Evolutionary conservation across 768 basidiomycete genomes (phyloP).

Genomic region (Leccinum olivaceopallidum): DNA sequence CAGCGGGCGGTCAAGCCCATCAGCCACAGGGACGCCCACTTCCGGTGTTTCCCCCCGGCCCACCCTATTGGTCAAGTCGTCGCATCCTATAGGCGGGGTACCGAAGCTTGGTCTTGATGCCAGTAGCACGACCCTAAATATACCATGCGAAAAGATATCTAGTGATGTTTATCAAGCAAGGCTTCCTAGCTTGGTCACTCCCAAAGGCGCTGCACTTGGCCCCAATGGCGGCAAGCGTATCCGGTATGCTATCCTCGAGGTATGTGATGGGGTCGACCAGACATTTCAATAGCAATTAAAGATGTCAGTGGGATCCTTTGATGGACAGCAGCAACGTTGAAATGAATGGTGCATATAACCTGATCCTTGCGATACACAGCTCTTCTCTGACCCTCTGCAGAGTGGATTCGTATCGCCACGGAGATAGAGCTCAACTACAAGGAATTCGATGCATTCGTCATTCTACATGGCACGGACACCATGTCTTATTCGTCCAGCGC

Average conservation of each 20-base stretch:
- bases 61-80: slow-evolving; percentile 64
- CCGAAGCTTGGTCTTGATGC: slow-evolving; percentile 36
- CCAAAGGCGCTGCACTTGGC: slow-evolving; percentile 64
- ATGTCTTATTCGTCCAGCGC: slow-evolving; percentile 91
- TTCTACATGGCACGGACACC: slow-evolving; percentile 90
- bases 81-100: slow-evolving; percentile 60
- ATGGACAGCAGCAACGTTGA: slow-evolving; percentile 90
- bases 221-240: slow-evolving; percentile 67
- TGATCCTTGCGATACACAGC: neutral
- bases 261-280: slow-evolving; percentile 30
- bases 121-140: slow-evolving; percentile 29
- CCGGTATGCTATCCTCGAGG: slow-evolving; percentile 84
- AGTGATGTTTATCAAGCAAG: slow-evolving; percentile 66
- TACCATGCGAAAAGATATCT: slow-evolving; percentile 32
- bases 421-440: slow-evolving; percentile 93
- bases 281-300: slow-evolving; percentile 3
- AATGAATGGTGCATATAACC: slow-evolving; percentile 57
- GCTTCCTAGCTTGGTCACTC: slow-evolving; percentile 78
- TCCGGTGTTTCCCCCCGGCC: slow-evolving; percentile 27
- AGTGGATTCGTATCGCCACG: slow-evolving; percentile 88
- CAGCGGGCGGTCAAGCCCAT: slow-evolving; percentile 59
- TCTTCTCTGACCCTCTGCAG: slow-evolving; percentile 38
- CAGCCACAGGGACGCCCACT: slow-evolving; percentile 17
- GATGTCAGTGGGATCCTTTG: slow-evolving; percentile 75
- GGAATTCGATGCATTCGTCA: slow-evolving; percentile 84